phyloP scores from a whole-genome alignment of 1,284 basidiomycete genomes.

The Malassezia slooffiae region DNA sequence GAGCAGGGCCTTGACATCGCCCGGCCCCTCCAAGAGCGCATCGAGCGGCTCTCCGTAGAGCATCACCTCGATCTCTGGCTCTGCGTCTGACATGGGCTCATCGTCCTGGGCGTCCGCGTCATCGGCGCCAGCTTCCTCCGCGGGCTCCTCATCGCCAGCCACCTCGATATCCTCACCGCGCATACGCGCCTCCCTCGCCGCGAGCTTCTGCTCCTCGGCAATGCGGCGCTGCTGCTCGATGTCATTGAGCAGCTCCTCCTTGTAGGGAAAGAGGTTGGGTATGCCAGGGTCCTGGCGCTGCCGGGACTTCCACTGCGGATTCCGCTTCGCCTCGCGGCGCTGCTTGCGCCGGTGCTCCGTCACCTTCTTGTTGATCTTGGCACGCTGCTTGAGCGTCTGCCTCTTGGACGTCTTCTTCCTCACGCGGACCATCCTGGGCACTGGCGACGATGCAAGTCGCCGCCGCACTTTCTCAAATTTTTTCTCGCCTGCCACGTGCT shows the following conservation, averaged over 20 bases:
- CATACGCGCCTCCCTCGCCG: conserved; percentile 9
- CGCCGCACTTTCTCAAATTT: too few relatives aligned
- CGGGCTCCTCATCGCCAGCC: conserved; percentile 17
- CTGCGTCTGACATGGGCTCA: conserved; percentile 14
- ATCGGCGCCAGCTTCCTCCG: conserved; percentile 13
- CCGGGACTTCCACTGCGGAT: conserved; percentile 62
- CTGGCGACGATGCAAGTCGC: not conserved
- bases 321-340: conserved; percentile 65
- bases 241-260: conserved; percentile 89
- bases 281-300: conserved; percentile 82
- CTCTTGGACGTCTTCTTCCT: conserved; percentile 40
- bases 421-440: conserved; percentile 26
- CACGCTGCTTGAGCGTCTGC: conserved; percentile 34
- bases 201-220: conserved; percentile 23
- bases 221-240: conserved; percentile 35
- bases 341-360: conserved; percentile 42
- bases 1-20: conserved; percentile 26
- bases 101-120: too few relatives aligned
- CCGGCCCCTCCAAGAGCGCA: conserved; percentile 15
- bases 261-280: conserved; percentile 93
- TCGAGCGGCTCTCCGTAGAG: conserved; percentile 21
- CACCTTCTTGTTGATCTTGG: conserved; percentile 43
- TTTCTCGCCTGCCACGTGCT: conserved; percentile 9
- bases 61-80: too few relatives aligned
- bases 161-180: conserved; percentile 16